phyloP scores from a whole-genome alignment of 2,329 filamentous ascomycete species.

The Ceratocystis papillata region DNA sequence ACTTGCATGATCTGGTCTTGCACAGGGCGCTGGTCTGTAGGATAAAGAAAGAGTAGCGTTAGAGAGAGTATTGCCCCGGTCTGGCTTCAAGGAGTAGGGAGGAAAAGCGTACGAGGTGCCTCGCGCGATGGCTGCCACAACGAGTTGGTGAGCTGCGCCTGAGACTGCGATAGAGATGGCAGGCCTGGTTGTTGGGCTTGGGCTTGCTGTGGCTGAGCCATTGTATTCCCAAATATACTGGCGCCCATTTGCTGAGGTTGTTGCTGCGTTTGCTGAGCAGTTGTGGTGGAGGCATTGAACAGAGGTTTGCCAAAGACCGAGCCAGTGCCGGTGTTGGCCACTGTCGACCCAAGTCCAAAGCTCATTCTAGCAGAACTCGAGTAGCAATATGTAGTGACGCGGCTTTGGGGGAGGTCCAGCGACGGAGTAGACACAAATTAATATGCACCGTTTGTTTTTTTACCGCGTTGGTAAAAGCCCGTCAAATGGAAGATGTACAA shows the following conservation, averaged over 20 bases:
- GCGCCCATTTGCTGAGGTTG: constrained; percentile 30
- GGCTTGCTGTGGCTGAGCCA: constrained; percentile 31
- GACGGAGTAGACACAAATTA: no score
- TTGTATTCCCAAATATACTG: constrained; percentile 24
- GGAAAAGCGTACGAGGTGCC: constrained; percentile 36
- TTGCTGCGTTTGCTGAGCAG: constrained; percentile 29
- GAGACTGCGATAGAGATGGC: constrained; percentile 37
- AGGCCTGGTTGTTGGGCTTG: constrained; percentile 36
- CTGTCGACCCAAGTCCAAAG: constrained; percentile 16
- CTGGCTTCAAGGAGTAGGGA: neutral
- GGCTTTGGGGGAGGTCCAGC: no score
- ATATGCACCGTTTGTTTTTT: neutral
- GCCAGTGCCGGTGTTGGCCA: constrained; percentile 22
- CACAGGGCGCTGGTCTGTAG: constrained; percentile 54
- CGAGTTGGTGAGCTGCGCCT: constrained; percentile 40
- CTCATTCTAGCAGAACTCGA: constrained; percentile 17
- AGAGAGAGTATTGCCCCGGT: constrained; percentile 21
- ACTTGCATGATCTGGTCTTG: constrained; percentile 63
- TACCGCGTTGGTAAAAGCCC: neutral
- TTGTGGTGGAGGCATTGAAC: constrained; percentile 29
- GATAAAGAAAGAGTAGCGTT: constrained; percentile 5
- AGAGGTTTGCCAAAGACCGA: constrained; percentile 21
- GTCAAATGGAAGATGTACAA: neutral
- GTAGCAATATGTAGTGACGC: no score
- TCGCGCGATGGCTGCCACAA: constrained; percentile 45